Base-by-base conservation (phyloP, 2,329 filamentous ascomycete genomes). In the Colletotrichum destructivum region DNA sequence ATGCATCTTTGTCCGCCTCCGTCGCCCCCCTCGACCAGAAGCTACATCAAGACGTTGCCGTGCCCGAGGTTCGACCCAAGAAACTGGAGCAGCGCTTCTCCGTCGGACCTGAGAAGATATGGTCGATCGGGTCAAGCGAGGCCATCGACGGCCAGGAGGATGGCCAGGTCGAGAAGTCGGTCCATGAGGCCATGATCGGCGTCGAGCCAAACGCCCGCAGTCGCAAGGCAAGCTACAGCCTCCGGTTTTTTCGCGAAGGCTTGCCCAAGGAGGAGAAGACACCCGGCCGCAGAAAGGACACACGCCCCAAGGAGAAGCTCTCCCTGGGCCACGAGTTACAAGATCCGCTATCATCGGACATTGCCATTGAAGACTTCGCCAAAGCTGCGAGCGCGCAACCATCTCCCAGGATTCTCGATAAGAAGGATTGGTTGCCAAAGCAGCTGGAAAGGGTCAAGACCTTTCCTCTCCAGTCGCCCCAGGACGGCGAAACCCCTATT, bases 231-330 rank as follows among this genome's bases (percentile, higher is more conserved):
- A 92, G 90, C 76, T 90, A 92, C 79, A 91, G 89, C 74, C 82
- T 92, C 69, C 86, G 90, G 2, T 90, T 92, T 76, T 92, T 92
- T 83, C 90, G 89, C 73, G 90, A 92, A 79, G 90, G 89, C 44
- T 81, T 91, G 21, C 89, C 89, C n/a, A 78, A 80, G 3, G 88
- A 90, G 64, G 89, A 91, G 55, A 88, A 88, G 76, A 77, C 80
- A 52, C 61, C 61, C 5, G 46, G 59, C 38, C 88, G 87, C 75
- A 88, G 86, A 75, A 88, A 84, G 74, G 90, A 90, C 13, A 79
- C 79, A 13, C 82, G 80, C 21, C 47, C 74, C 76, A 12, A 83
- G 83, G 86, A 88, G 16, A 87, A 83, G 73, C 77, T 82, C 23
- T 76, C 82, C 0, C 75, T 83, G 8, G 80, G 81, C 1, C 77